Base-by-base conservation (phyloP, 352 stramenopile genomes). In the Pythium aphanidermatum region DNA sequence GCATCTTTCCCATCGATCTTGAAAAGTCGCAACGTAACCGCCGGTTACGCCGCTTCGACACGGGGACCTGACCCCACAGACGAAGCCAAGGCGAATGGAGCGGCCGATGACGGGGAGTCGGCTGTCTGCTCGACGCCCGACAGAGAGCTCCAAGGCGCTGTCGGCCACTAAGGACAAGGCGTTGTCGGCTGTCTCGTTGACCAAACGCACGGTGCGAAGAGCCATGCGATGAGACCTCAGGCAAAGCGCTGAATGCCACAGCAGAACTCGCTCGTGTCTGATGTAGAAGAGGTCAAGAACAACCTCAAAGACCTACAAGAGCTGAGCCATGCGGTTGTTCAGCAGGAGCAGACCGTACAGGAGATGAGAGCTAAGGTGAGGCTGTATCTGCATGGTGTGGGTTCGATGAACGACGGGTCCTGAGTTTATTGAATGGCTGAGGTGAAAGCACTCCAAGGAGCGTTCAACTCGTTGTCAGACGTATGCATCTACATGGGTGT, bases 401-500 rank as follows among this genome's bases (percentile, higher is more conserved):
- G n/a, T n/a, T n/a, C n/a, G n/a, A n/a, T n/a, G n/a, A n/a, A n/a
- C n/a, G n/a, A n/a, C n/a, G n/a, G n/a, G n/a, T n/a, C n/a, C n/a
- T n/a, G n/a, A n/a, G n/a, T n/a, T n/a, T n/a, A n/a, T n/a, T n/a
- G n/a, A n/a, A n/a, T n/a, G n/a, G n/a, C n/a, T n/a, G 28, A 83
- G 72, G 64, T 85, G 4, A 51, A 60, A 9, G 62, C 63, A 27
- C 48, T 83, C 2, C 60, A 81, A 20, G 53, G 80, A 2, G 68
- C 74, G 1, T 86, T 86, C 47, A 60, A 67, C 11, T 80, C 70
- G 16, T 43, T 83, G 5, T 83, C 69, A 2, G 72, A 84, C 20
- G 72, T 78, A 1, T 68, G 74, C 40, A 79, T 70, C 2, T 71
- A 65, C 42, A 70, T 55, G 10, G 43, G 43, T 59, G 37, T 19